Evolutionary conservation across 495 filamentous ascomycete species (phyloP).

Genomic region (Neurospora pannonica): DNA sequence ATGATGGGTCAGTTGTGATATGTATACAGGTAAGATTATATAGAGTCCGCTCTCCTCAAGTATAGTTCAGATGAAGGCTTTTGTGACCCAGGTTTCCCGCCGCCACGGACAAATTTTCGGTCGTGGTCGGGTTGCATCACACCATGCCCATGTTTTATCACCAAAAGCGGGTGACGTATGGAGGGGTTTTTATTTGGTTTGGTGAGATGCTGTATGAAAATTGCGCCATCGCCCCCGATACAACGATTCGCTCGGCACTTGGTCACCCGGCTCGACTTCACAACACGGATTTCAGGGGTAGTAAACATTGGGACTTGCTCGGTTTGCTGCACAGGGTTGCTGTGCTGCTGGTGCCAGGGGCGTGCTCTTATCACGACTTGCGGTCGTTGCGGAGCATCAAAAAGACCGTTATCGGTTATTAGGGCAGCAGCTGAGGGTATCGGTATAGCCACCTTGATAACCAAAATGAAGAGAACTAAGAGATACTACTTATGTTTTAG

Average conservation of each 20-base stretch:
- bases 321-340: not conserved
- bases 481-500: not conserved
- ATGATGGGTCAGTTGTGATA: not conserved
- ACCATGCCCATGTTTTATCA: not conserved
- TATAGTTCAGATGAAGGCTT: not conserved
- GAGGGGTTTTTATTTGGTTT: not conserved
- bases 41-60: not conserved
- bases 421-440: not conserved
- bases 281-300: not conserved
- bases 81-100: not conserved
- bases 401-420: not conserved
- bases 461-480: not conserved
- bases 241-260: not conserved
- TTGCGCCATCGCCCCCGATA: conserved; percentile 4
- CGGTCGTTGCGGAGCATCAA: not conserved
- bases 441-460: not conserved
- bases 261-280: not conserved
- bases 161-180: not conserved
- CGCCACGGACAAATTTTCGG: not conserved
- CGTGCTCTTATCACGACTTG: not conserved
- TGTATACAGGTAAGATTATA: not conserved
- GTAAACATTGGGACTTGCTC: not conserved
- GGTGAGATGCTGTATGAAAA: not conserved
- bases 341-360: not conserved
- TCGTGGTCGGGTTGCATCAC: not conserved